Conservation (phyloP, 441 rosid genomes). For the Aquilaria agallochum region DNA sequence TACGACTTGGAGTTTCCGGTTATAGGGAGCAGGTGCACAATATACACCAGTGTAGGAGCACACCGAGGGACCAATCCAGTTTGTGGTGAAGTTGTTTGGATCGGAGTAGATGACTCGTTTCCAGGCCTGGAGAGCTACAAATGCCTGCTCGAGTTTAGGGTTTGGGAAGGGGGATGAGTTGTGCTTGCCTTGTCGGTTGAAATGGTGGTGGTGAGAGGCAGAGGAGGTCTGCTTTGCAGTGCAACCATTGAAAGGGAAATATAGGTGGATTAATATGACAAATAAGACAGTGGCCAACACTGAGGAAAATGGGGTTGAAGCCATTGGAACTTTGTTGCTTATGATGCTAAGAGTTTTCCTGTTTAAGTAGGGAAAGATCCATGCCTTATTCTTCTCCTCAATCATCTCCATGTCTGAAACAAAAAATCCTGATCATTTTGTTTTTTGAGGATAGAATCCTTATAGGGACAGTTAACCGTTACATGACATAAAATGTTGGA, state of each 20-base stretch:
- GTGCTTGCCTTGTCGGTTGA: conserved; percentile 10
- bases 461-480: conserved; percentile 42
- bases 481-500: conserved; percentile 11
- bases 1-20: conserved; percentile 45
- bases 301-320: conserved; percentile 28
- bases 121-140: conserved; percentile 71
- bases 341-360: neutral
- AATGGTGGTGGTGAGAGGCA: conserved; percentile 28
- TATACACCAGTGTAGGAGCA: conserved; percentile 69
- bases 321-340: conserved; percentile 36
- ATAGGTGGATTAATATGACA: conserved; percentile 28
- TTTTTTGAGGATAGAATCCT: conserved; percentile 12
- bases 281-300: conserved; percentile 18
- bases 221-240: conserved; percentile 44
- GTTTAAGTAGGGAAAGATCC: conserved; percentile 26
- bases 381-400: conserved; percentile 24
- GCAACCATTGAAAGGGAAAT: conserved; percentile 16
- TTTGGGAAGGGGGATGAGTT: conserved; percentile 30
- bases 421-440: conserved; percentile 18
- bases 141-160: conserved; percentile 60
- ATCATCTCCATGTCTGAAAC: conserved; percentile 27
- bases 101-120: conserved; percentile 79
- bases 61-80: conserved; percentile 73
- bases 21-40: conserved; percentile 46
- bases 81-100: conserved; percentile 68